These are phyloP conservation scores for Gossypium lobatum DNA, from an alignment of 441 rosid genomes.

Conservation along the genomic window DNA sequence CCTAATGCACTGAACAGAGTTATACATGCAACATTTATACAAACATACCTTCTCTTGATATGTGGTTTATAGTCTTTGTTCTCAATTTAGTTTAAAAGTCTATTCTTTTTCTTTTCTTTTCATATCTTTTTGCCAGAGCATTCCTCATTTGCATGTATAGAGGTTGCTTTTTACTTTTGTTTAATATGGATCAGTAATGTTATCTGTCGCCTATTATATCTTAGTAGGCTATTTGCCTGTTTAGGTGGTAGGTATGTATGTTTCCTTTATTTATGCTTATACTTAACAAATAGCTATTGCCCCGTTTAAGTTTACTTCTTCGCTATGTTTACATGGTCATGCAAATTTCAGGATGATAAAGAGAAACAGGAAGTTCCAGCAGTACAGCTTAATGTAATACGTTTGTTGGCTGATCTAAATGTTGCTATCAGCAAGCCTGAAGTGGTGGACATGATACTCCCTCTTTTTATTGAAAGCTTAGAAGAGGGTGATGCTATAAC, in stretches of 20 bases:
- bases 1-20: neutral
- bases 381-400: conserved; percentile 79
- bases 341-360: conserved; percentile 63
- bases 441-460: conserved; percentile 94
- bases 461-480: conserved; percentile 89
- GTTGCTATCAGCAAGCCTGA: conserved; percentile 86
- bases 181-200: conserved; percentile 7
- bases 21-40: neutral
- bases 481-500: conserved; percentile 97
- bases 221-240: conserved; percentile 7
- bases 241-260: neutral
- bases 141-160: conserved; percentile 7
- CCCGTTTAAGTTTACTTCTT: neutral
- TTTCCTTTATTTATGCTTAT: conserved; percentile 1
- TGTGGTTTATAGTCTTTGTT: neutral
- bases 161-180: neutral
- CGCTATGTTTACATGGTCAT: neutral
- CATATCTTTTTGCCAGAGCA: neutral
- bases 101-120: neutral
- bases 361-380: conserved; percentile 72
- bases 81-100: neutral
- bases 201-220: conserved; percentile 2
- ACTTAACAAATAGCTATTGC: neutral
- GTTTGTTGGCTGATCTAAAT: conserved; percentile 86
- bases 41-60: neutral